These are phyloP conservation scores for Fusarium nelsonii DNA, from an alignment of 2,329 filamentous ascomycete genomes.

Conservation along the genomic window DNA sequence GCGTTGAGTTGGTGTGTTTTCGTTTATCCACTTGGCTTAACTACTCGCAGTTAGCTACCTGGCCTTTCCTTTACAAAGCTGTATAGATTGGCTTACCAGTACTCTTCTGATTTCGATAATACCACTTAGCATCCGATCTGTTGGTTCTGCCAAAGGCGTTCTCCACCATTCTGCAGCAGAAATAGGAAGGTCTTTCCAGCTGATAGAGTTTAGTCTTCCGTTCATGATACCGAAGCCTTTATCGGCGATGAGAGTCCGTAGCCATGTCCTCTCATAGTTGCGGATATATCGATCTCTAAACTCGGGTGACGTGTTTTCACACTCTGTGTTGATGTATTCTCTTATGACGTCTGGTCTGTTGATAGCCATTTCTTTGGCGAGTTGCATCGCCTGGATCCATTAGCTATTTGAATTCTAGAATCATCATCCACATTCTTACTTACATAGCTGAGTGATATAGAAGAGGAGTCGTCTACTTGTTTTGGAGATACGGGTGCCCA, in stretches of 20 bases:
- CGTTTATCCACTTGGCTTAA: constrained; percentile 14
- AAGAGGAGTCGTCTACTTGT: constrained; percentile 17
- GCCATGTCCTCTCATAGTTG: constrained; percentile 22
- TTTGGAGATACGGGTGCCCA: constrained; percentile 10
- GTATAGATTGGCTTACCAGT: not conserved
- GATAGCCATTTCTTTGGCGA: constrained; percentile 14
- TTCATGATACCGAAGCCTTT: constrained; percentile 20
- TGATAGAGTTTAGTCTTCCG: constrained; percentile 11
- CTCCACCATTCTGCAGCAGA: constrained; percentile 23
- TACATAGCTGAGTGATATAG: constrained; percentile 8
- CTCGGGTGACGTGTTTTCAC: not conserved
- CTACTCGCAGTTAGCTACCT: not conserved
- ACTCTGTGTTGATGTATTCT: constrained; percentile 17
- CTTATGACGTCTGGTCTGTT: constrained; percentile 6
- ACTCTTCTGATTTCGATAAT: constrained; percentile 10
- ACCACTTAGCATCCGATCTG: constrained; percentile 17
- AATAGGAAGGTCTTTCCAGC: constrained; percentile 14
- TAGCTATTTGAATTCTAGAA: not conserved
- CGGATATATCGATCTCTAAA: not conserved
- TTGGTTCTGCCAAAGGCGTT: constrained; percentile 1
- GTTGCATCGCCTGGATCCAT: not conserved
- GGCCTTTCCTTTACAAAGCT: accelerated
- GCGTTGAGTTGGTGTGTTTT: not conserved
- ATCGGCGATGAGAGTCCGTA: constrained; percentile 10
- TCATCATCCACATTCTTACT: accelerated